A percentile compares a stretch with the other conserved stretches of the same genome.
phyloP scores from a whole-genome alignment of 2,329 filamentous ascomycete species.

The Cadophora gregata region DNA sequence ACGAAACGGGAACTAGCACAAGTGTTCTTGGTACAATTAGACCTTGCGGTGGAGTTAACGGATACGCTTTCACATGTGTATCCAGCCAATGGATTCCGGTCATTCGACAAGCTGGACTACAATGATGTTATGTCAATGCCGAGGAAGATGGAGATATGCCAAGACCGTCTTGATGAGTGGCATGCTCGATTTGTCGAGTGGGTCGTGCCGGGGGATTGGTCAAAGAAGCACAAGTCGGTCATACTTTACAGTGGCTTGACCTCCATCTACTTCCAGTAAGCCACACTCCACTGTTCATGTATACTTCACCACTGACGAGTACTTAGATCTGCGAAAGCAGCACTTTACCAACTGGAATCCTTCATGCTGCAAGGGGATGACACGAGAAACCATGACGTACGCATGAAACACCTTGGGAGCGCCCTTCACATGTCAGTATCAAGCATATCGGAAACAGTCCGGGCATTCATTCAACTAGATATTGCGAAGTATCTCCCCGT shows the following conservation, averaged over 20 bases:
- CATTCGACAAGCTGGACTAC: constrained; percentile 15
- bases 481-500: constrained; percentile 21
- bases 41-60: constrained; percentile 26
- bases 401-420: constrained; percentile 22
- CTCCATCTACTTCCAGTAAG: constrained; percentile 20
- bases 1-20: constrained; percentile 50
- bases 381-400: background rate
- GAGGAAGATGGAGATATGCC: background rate
- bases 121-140: constrained; percentile 17
- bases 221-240: constrained; percentile 16
- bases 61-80: constrained; percentile 23
- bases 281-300: background rate
- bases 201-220: background rate
- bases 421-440: constrained; percentile 13
- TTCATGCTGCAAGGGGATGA: constrained; percentile 9
- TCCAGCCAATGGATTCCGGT: constrained; percentile 8
- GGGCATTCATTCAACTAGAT: constrained; percentile 15
- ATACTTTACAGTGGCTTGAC: constrained; percentile 19
- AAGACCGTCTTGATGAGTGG: constrained; percentile 10
- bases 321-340: constrained; percentile 19
- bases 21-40: constrained; percentile 21
- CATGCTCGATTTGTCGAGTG: background rate
- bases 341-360: constrained; percentile 19
- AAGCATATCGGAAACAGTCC: constrained; percentile 16
- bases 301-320: background rate